These are phyloP conservation scores for Stenocarpella maydis DNA, from an alignment of 2,329 filamentous ascomycete genomes.

Conservation along the genomic window DNA sequence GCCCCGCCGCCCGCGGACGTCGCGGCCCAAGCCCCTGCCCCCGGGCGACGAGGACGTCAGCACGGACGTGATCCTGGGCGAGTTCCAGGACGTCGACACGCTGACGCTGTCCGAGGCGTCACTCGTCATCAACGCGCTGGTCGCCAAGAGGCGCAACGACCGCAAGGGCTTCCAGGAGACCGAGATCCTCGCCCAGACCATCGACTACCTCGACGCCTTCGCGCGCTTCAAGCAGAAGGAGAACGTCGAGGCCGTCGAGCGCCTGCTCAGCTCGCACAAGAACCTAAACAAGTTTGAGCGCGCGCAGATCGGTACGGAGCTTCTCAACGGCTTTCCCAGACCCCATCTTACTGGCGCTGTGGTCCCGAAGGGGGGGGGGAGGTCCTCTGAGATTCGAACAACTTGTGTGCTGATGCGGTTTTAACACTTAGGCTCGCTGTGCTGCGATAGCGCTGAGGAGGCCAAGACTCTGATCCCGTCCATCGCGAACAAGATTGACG, in stretches of 20 bases:
- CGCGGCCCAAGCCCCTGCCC: constrained; percentile 72
- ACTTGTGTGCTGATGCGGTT: constrained; percentile 24
- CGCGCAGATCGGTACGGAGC: constrained; percentile 79
- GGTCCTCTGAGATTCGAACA: not conserved
- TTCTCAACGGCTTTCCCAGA: not conserved
- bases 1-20: constrained; percentile 55
- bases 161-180: constrained; percentile 85
- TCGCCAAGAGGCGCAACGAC: constrained; percentile 80
- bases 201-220: constrained; percentile 93
- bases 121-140: constrained; percentile 89
- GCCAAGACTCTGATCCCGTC: constrained; percentile 95
- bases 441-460: constrained; percentile 92
- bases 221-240: constrained; percentile 95
- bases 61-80: constrained; percentile 83
- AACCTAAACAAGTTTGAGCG: constrained; percentile 92
- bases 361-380: too few species aligned
- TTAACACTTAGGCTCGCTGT: constrained; percentile 74
- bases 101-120: constrained; percentile 92
- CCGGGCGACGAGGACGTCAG: constrained; percentile 89
- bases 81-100: constrained; percentile 91
- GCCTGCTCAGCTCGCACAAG: constrained; percentile 79
- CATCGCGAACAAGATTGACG: constrained; percentile 86
- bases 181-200: constrained; percentile 85
- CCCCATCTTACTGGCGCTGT: too few species aligned
- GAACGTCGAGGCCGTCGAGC: constrained; percentile 93